Evolutionary conservation across 129 eudicot genomes (phyloP), one percentile per base, ranked within the genome.

Genomic region (Smallanthus sonchifolius): DNA sequence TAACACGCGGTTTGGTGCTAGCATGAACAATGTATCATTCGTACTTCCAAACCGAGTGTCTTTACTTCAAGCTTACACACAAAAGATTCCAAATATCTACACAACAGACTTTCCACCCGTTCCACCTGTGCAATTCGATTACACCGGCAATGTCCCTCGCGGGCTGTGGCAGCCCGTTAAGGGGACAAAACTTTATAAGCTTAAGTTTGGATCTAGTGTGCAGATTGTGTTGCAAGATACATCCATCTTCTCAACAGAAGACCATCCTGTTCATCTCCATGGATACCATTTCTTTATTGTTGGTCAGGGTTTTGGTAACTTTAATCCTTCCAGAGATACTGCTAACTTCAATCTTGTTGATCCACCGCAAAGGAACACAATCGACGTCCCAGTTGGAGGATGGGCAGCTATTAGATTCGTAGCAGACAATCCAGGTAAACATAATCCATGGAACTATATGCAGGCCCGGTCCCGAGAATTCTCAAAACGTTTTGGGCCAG

Each of bases 21-120:
- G 95, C 61, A 88, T 91, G 92, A 91, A 88, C 78, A 91, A 92
- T 35, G 83, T 87, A 28, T 88, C 96, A 2, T 89, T 89, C 54
- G 91, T 87, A 2, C 78, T 86, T 17, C 97, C 97, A 6, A 81
- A 37, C 45, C 86, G 70, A 32, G 73, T 80, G n/a, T 86, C 96
- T 28, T 60, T 92, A 49, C 75, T 92, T 4, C 86, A 92, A 73
- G 97, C 97, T 35, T 84, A 88, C 62, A 83, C 91, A 37, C 85
- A 83, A 42, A 81, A 72, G 28, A 77, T 85, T 5, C 95, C 86
- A 6, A 93, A 93, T 19, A 65, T 92, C 55, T 92, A 59, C 76
- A 88, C 92, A 3, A 20, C 86, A 0, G 92, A 88, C 74, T 92
- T 92, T 60, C 97, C 97, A 0, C 73, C 79, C 0, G 81, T 81